Percentiles rank a stretch among this genome's conserved stretches.
Conservation (phyloP, 371 early-diverging fungal species). For the Rhizopus delemar region DNA sequence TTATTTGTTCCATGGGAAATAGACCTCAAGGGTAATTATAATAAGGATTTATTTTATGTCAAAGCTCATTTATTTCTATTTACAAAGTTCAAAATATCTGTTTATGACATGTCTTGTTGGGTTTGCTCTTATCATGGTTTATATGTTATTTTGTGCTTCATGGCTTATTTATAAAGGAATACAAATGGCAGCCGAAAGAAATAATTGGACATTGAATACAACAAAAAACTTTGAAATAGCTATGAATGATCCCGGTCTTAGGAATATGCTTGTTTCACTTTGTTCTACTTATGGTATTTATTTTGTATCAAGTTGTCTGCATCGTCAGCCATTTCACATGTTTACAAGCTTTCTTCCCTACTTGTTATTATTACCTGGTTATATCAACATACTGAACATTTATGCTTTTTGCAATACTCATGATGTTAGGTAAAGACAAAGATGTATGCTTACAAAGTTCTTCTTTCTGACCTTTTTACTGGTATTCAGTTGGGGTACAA, state of each 20-base stretch:
- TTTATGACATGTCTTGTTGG: slow-evolving; percentile 43
- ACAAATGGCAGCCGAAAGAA: slow-evolving; percentile 28
- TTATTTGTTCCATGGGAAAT: slow-evolving; percentile 82
- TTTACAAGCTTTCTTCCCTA: slow-evolving; percentile 67
- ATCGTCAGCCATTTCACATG: slow-evolving; percentile 70
- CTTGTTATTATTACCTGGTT: slow-evolving; percentile 62
- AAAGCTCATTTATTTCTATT: not conserved
- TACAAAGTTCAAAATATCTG: slow-evolving; percentile 37
- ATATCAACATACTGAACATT: slow-evolving; percentile 66
- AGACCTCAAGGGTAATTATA: slow-evolving; percentile 78
- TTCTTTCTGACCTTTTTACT: not conserved
- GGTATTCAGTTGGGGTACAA: slow-evolving; percentile 85
- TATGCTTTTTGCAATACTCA: slow-evolving; percentile 77
- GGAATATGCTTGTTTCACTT: slow-evolving; percentile 59
- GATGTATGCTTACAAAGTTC: not conserved
- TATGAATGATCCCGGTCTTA: slow-evolving; percentile 49
- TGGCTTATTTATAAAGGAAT: slow-evolving; percentile 58
- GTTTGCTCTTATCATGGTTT: slow-evolving; percentile 46
- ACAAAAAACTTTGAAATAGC: slow-evolving; percentile 30
- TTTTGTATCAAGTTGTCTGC: slow-evolving; percentile 60
- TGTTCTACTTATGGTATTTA: slow-evolving; percentile 69
- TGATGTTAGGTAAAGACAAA: slow-evolving; percentile 59
- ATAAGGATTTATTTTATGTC: not conserved
- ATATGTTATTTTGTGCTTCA: slow-evolving; percentile 44
- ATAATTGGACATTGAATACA: slow-evolving; percentile 32